Conservation (phyloP, 768 basidiomycete species). For the Xerocomellus amylosporus region DNA sequence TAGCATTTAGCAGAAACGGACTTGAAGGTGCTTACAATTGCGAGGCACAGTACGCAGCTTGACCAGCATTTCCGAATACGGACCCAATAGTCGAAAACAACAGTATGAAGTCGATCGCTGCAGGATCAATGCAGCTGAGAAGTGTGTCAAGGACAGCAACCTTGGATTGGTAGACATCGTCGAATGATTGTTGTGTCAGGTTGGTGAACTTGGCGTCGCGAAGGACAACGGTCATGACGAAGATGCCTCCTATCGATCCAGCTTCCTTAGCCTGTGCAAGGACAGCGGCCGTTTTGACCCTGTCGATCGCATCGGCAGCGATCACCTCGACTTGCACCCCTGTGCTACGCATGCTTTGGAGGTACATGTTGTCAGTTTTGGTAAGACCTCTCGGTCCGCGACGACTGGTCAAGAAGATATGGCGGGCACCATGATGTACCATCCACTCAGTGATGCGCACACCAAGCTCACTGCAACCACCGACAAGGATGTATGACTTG, state of each 20-base stretch:
- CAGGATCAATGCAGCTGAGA: constrained; percentile 14
- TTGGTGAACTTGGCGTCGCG: constrained; percentile 34
- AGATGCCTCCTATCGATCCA: constrained; percentile 32
- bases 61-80: constrained; percentile 31
- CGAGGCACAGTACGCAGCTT: constrained; percentile 24
- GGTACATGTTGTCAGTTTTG: constrained; percentile 28
- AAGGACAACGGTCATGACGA: constrained; percentile 36
- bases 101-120: constrained; percentile 30
- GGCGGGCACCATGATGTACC: constrained; percentile 32
- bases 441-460: constrained; percentile 34
- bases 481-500: constrained; percentile 23
- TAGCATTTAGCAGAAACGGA: background rate
- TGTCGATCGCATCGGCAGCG: constrained; percentile 26
- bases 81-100: constrained; percentile 36
- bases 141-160: constrained; percentile 20
- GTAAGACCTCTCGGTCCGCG: constrained; percentile 18
- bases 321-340: constrained; percentile 28
- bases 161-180: constrained; percentile 24
- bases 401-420: constrained; percentile 31
- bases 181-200: constrained; percentile 33
- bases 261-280: constrained; percentile 19
- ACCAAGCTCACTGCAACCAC: constrained; percentile 24
- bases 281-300: constrained; percentile 23
- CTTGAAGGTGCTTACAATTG: constrained; percentile 12
- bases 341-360: constrained; percentile 22